Evolutionary conservation across 164 flowering plant species (phyloP), one percentile per base, ranked within the genome.

Genomic region (Tinospora cordifolia): DNA sequence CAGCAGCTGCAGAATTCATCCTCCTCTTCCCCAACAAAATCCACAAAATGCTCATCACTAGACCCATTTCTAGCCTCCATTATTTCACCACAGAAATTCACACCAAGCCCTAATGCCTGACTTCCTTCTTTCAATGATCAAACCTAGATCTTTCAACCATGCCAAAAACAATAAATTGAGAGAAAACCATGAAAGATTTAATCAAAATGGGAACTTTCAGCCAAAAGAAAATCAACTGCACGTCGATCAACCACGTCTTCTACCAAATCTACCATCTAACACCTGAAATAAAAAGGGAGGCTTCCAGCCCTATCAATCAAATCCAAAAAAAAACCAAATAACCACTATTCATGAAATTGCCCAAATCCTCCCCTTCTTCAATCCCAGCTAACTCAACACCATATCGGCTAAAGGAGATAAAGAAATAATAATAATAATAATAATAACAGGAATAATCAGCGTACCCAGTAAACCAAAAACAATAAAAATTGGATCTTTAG

Each of bases 1-100:
- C 87, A 85, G 74, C 96, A 88, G 71, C 96, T 90, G 6, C 88
- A 39, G 66, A 88, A 90, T 36, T 90, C 97, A 60, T 90, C 97
- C 22, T 87, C 97, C 26, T 90, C 95, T n/a, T 88, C 87, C 30
- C 86, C 96, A 19, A 54, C 25, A 7, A 54, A 54, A 54, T 54
- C 60, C 24, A 54, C 60, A 60, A 44, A 14, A 63, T 39, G 62
- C 72, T 34, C 77, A 67, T 58, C 71, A 44, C 39, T 25, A 39
- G 66, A 34, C 72, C 14, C 38, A 44, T 36, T 60, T 21, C 62
- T 73, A 64, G 69, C 79, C 67, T 78, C 88, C 87, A 84, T 84
- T 30, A 67, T 14, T 15, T 62, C 76, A 36, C 13, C 57, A 63
- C 1, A 39, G n/a, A 10, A 21, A 30, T 41, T 26, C n/a, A 30